These are phyloP conservation scores for Colletotrichum sp. DNA, from an alignment of 2,329 filamentous ascomycete genomes.

Conservation along the genomic window DNA sequence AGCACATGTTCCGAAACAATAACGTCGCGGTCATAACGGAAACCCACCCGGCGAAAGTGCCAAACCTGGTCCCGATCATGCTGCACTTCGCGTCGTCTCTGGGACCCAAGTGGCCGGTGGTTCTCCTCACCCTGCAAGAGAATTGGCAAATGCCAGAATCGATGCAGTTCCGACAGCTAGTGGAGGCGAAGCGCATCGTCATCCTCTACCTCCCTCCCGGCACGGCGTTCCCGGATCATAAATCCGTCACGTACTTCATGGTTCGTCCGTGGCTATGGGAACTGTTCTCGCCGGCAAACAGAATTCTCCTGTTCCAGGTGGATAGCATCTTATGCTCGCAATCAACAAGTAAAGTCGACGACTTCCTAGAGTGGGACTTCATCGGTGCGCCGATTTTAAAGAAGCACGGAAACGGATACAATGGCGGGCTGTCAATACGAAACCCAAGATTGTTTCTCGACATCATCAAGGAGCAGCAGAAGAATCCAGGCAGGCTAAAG, in stretches of 20 bases:
- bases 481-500: conserved; percentile 21
- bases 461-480: conserved; percentile 21
- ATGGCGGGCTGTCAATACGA: conserved; percentile 37
- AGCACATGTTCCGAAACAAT: background rate
- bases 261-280: conserved; percentile 41
- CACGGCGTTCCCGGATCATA: conserved; percentile 35
- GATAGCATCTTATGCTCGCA: conserved; percentile 42
- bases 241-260: conserved; percentile 38
- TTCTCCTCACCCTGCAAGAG: conserved; percentile 44
- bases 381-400: conserved; percentile 33
- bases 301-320: conserved; percentile 42
- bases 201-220: conserved; percentile 41
- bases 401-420: conserved; percentile 29
- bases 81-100: conserved; percentile 43
- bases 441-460: conserved; percentile 30
- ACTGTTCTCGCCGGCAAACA: conserved; percentile 34
- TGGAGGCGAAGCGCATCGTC: conserved; percentile 35
- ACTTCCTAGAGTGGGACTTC: conserved; percentile 40
- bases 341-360: conserved; percentile 31
- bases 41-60: conserved; percentile 22
- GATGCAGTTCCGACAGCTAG: conserved; percentile 37
- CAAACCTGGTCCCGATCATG: conserved; percentile 39
- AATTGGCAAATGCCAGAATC: conserved; percentile 22
- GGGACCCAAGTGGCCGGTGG: conserved; percentile 48
- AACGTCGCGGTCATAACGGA: conserved; percentile 41